phyloP scores from a whole-genome alignment of 306 rosid species.

The Cucurbita maxima region DNA sequence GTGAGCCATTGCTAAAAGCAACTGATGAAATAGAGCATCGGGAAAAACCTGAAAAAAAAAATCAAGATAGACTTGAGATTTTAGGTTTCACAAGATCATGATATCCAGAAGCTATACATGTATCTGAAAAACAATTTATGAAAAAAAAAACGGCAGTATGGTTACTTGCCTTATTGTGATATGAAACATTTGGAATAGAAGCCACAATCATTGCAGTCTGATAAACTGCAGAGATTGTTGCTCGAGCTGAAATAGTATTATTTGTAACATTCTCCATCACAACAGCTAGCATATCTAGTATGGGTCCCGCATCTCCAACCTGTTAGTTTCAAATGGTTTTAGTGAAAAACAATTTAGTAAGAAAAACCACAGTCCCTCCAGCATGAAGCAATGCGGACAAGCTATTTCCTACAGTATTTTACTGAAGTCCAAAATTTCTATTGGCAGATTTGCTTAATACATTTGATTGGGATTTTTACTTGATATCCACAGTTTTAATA shows the following conservation, averaged over 20 bases:
- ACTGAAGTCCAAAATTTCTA: neutral
- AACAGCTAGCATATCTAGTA: constrained; percentile 85
- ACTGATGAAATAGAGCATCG: constrained; percentile 83
- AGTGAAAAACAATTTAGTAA: neutral
- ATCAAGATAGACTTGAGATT: constrained; percentile 5
- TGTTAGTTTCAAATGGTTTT: constrained; percentile 29
- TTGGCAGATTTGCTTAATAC: neutral
- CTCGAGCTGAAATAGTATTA: constrained; percentile 40
- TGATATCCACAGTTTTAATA: neutral
- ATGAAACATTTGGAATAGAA: constrained; percentile 64
- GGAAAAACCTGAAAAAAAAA: constrained; percentile 61
- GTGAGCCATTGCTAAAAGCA: constrained; percentile 80
- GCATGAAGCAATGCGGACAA: constrained; percentile 2
- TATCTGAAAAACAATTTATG: neutral
- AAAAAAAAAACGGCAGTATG: neutral
- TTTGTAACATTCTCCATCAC: constrained; percentile 57
- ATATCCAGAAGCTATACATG: constrained; percentile 3
- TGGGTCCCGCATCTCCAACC: constrained; percentile 85
- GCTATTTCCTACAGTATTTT: neutral
- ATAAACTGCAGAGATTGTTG: constrained; percentile 65
- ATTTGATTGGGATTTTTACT: neutral
- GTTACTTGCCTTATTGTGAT: constrained; percentile 59
- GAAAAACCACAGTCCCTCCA: neutral
- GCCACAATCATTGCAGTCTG: constrained; percentile 59
- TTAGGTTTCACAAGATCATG: constrained; percentile 11